Base-by-base conservation (phyloP, 108 stramenopile genomes). In the Skeletonema potamos region DNA sequence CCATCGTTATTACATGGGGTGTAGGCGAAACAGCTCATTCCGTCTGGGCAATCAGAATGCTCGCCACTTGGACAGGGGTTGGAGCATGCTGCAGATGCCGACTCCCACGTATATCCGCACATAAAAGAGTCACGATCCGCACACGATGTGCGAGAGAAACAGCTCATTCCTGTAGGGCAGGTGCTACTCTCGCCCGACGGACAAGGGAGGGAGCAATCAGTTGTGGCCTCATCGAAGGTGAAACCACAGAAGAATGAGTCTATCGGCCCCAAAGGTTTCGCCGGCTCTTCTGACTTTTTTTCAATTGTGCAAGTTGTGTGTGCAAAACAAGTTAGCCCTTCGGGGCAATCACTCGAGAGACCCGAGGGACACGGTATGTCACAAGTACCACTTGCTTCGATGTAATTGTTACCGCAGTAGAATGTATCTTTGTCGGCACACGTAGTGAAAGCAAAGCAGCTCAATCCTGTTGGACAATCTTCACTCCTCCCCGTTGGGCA, bases 91-190 rank as follows among this genome's bases (percentile, higher is more conserved):
- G 69, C 27, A 15, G 80, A 68, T 15, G 80, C 80, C 32, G 70
- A 58, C 20, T 81, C 68, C 80, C 80, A 81, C 3, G 73, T 57
- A 24, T 20, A 12, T 6, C 80, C 80, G 39, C 80, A 81, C 80
- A 81, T 81, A 58, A 81, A 81, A 1, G 80, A 81, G 65, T 81
- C 73, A 24, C 80, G 73, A 46, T 81, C 80, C 7, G 73, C 68
- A 66, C 80, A 81, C 6, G 80, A 74, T 0, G 80, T 81, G 15
- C 62, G 69, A 1, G 73, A 43, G 55, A 59, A 70, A 48, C 80
- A 81, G n/a, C 39, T 70, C 80, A 74, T 70, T 17, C 80, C 80
- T 10, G 22, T 18, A 17, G 80, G 80, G 33, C 80, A 81, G 36
- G 65, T 72, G 10, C 11, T 6, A 51, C 36, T 68, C 6, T 18